Base-by-base conservation (phyloP, 306 rosid genomes). In the Cicer chorassanicum region DNA sequence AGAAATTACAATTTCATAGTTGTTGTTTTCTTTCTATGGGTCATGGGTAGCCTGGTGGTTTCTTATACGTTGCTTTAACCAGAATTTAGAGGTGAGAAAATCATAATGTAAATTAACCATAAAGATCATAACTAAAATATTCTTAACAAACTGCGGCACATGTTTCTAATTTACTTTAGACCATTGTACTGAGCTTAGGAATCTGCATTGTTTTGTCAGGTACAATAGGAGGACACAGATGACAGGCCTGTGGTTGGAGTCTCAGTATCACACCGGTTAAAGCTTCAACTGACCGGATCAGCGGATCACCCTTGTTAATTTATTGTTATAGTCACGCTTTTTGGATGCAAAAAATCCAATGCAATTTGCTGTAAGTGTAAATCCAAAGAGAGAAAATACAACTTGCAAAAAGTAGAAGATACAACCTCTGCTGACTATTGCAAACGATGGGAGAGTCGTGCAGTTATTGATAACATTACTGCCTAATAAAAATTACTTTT, bases 301-400 rank as follows among this genome's bases (percentile, higher is more conserved):
- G 29, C 29, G 3, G 29, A 63, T 42, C 42, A 78, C 65, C 55
- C 13, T 48, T 13, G 9, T 55, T 55, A 70, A 70, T 19, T 70
- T 62, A 59, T 8, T 59, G 14, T 55, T 21, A 68, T 56, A 68
- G 68, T 66, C 50, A 43, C 8, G 18, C 15, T 29, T 46, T 56
- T 36, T 36, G 45, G 16, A 68, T 45, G 43, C 15, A 69, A 57
- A 77, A 44, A 36, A 34, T 67, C 62, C 39, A 77, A 42, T 44
- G 39, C 12, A 53, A 51, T 41, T 19, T 60, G 50, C 50, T 16
- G 15, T 16, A 53, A 54, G 12, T 54, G 56, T 50, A 50, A 50
- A 49, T 13, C 5, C n/a, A 55, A 55, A 55, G 36, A 55, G 62
- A 19, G 36, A 50, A 50, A 50, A 51, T 51, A 53, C 29, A 53